Percentiles rank a stretch among this genome's conserved stretches.
These are phyloP conservation scores for Oryza australiensis DNA, from an alignment of 176 grass and related monocot genomes.

Conservation along the genomic window DNA sequence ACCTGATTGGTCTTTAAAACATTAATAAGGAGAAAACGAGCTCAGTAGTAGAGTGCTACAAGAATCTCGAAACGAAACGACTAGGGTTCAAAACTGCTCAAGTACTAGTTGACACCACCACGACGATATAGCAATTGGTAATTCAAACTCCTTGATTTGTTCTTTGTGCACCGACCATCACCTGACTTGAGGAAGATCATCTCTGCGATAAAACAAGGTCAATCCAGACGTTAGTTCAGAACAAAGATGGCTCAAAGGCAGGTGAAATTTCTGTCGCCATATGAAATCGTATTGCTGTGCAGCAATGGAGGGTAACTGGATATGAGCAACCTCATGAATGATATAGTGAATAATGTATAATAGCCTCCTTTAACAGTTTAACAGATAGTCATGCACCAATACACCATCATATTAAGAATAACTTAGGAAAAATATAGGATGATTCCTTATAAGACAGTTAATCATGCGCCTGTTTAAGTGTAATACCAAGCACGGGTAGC, in stretches of 20 bases:
- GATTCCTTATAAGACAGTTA: neutral
- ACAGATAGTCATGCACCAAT: too few relatives aligned
- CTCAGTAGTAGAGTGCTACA: neutral
- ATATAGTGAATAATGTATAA: neutral
- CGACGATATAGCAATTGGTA: neutral
- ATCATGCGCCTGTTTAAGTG: neutral
- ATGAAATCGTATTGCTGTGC: neutral
- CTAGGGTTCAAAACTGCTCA: constrained; percentile 15
- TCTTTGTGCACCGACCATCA: neutral
- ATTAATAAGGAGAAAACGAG: neutral
- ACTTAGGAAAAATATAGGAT: too few relatives aligned
- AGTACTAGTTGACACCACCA: constrained; percentile 5
- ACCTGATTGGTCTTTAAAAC: neutral
- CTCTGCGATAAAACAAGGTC: constrained; percentile 33
- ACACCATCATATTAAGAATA: too few relatives aligned
- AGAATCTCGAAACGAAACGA: neutral
- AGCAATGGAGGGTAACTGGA: neutral
- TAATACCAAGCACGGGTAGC: neutral
- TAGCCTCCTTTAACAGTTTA: too few relatives aligned
- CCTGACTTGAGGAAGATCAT: neutral
- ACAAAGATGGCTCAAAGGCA: neutral
- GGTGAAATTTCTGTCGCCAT: neutral
- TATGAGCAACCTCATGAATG: neutral
- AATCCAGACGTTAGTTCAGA: neutral
- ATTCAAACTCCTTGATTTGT: neutral